Evolutionary conservation across 2,329 filamentous ascomycete genomes (phyloP).

Genomic region (Cladobotryum protrusum): DNA sequence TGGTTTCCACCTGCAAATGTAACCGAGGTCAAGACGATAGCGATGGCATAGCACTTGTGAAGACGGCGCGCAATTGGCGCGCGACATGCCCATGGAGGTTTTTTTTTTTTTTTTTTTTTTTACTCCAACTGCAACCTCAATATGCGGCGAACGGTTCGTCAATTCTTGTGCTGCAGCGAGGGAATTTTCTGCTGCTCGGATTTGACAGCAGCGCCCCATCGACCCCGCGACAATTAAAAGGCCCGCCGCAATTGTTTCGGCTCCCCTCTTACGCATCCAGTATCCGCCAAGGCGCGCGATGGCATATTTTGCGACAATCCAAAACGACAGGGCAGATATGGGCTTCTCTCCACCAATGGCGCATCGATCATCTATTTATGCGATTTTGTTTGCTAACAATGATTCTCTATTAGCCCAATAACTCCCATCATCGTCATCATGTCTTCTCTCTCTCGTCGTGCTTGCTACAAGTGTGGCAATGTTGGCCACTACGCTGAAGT

Average conservation of each 20-base stretch:
- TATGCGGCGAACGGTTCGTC: too few relatives aligned
- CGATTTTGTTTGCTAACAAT: constrained; percentile 31
- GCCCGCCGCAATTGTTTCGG: constrained; percentile 3
- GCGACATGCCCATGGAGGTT: too few relatives aligned
- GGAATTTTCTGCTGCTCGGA: constrained; percentile 5
- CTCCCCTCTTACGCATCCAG: neutral
- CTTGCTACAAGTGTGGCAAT: constrained; percentile 79
- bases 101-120: too few relatives aligned
- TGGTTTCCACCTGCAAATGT: too few relatives aligned
- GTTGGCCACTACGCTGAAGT: constrained; percentile 81
- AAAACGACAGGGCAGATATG: neutral
- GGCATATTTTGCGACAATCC: neutral
- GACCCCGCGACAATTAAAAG: constrained; percentile 7
- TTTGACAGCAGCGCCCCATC: constrained; percentile 1
- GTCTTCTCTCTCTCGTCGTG: constrained; percentile 75
- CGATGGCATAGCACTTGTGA: too few relatives aligned
- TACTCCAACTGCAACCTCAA: too few relatives aligned
- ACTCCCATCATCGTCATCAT: constrained; percentile 39
- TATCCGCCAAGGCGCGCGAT: neutral
- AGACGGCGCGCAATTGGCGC: too few relatives aligned
- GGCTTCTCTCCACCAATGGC: neutral
- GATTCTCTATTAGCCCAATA: constrained; percentile 30
- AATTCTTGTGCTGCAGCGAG: neutral
- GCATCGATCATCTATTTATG: neutral
- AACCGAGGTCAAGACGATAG: too few relatives aligned